Percentiles rank a stretch among this genome's conserved stretches.
Evolutionary conservation across 257 asterid species (phyloP).

Genomic region (Salvia rosmarinus): DNA sequence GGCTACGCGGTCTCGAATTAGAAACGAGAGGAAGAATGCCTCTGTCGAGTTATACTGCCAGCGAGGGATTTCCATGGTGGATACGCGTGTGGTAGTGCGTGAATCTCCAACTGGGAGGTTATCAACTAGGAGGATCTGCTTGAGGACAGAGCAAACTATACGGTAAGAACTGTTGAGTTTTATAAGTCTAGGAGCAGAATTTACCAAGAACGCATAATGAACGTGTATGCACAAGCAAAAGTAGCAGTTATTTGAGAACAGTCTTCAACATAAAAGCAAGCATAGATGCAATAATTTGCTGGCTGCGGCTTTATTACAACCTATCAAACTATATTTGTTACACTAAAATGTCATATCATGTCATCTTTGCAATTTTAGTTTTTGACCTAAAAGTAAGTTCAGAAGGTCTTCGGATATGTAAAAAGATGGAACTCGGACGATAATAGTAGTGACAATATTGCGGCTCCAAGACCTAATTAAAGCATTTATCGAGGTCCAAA

Average conservation of each 20-base stretch:
- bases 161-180: too few relatives aligned
- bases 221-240: not conserved
- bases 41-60: constrained; percentile 9
- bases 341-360: too few relatives aligned
- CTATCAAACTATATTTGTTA: too few relatives aligned
- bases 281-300: not conserved
- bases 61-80: constrained; percentile 7
- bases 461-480: not conserved
- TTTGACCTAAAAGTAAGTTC: not conserved
- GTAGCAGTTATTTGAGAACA: not conserved
- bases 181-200: not conserved
- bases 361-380: not conserved
- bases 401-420: too few relatives aligned
- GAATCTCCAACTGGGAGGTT: constrained; percentile 31
- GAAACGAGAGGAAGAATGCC: constrained; percentile 24
- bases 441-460: not conserved
- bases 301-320: too few relatives aligned
- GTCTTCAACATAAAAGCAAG: not conserved
- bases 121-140: constrained; percentile 38
- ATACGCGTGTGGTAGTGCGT: constrained; percentile 3
- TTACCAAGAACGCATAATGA: not conserved
- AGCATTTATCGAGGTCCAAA: not conserved
- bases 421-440: not conserved
- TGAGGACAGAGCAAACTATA: constrained; percentile 3
- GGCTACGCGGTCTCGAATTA: not conserved